Base-by-base conservation (phyloP, 495 filamentous ascomycete genomes). In the Amniculicola lignicola region DNA sequence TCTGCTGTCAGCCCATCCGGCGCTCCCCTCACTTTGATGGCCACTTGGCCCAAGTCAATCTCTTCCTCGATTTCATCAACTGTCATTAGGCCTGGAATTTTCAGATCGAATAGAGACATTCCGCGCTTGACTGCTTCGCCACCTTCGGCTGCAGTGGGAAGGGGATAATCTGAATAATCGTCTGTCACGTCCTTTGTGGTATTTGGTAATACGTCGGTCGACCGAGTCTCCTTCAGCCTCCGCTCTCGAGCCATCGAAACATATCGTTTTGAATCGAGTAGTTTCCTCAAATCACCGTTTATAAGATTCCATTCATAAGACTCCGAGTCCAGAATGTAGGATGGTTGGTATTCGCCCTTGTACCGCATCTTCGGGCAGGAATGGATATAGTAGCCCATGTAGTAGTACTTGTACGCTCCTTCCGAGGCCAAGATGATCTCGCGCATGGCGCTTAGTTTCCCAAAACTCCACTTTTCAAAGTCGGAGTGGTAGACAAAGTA, bases 401-500 rank as follows among this genome's bases (percentile, higher is more conserved):
- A 88, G 66, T 88, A 88, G 65, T 78, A 86, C 39, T 78, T 67
- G 66, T 95, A 95, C 3, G 77, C 81, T 22, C 74, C 81, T 66
- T 96, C 91, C 9, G 82, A 68, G 3, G 90, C 84, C 18, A 96
- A 67, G 10, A 82, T 79, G 51, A 92, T 89, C 67, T 98, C 93
- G 50, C 88, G 76, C 67, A 96, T 65, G 5, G 92, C 93, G 55
- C 87, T 86, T 25, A 96, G 72, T 70, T 97, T 98, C 2, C 93
- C 93, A 62, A 95, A 86, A 51, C 82, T 81, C 78, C 83, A 91
- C 18, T 77, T 74, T 50, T 87, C 83, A 61, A 91, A 84, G 22
- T 88, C 87, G 57, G 87, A 82, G 67, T 96, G 87, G 66, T 98
- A 86, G 52, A 96, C 80, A 65, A 96, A 88, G 69, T 98, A 98